Evolutionary conservation across 768 basidiomycete genomes (phyloP).

Genomic region (Hortiboletus campestris): DNA sequence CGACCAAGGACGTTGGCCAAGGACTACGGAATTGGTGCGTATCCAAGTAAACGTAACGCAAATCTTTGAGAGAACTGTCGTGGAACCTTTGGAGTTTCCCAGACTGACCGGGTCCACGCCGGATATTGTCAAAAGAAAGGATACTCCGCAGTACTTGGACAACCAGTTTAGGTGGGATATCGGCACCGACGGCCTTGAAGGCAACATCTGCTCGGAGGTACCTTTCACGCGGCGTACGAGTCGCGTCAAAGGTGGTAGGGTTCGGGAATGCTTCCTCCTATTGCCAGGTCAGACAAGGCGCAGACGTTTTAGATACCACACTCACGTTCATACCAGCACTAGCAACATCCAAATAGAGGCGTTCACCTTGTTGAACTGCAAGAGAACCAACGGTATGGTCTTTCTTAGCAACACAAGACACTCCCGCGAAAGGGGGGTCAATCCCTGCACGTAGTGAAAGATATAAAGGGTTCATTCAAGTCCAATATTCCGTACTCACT

Average conservation of each 20-base stretch:
- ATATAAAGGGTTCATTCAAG: background rate
- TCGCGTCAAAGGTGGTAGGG: slow-evolving; percentile 43
- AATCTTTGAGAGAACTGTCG: slow-evolving; percentile 45
- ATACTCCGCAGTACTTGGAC: slow-evolving; percentile 63
- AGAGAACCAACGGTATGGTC: slow-evolving; percentile 44
- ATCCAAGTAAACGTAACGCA: slow-evolving; percentile 57
- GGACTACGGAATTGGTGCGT: slow-evolving; percentile 47
- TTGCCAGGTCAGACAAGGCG: background rate
- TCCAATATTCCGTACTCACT: slow-evolving; percentile 44
- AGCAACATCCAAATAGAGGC: slow-evolving; percentile 62
- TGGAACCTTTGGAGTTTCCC: slow-evolving; percentile 61
- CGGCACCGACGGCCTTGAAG: slow-evolving; percentile 49
- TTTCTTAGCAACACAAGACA: slow-evolving; percentile 53
- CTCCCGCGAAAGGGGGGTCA: slow-evolving; percentile 70
- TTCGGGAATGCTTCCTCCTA: slow-evolving; percentile 54
- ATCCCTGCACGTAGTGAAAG: slow-evolving; percentile 44
- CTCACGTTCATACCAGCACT: slow-evolving; percentile 58
- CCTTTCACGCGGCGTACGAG: slow-evolving; percentile 42
- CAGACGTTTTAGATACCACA: slow-evolving; percentile 3
- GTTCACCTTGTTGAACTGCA: slow-evolving; percentile 45
- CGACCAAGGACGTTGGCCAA: slow-evolving; percentile 67
- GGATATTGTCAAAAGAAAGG: slow-evolving; percentile 54
- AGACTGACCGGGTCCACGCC: slow-evolving; percentile 66
- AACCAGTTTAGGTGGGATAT: slow-evolving; percentile 58
- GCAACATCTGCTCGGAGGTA: slow-evolving; percentile 50